Base-by-base conservation (phyloP, 2,329 filamentous ascomycete species). In the Mycocentrospora acerina region DNA sequence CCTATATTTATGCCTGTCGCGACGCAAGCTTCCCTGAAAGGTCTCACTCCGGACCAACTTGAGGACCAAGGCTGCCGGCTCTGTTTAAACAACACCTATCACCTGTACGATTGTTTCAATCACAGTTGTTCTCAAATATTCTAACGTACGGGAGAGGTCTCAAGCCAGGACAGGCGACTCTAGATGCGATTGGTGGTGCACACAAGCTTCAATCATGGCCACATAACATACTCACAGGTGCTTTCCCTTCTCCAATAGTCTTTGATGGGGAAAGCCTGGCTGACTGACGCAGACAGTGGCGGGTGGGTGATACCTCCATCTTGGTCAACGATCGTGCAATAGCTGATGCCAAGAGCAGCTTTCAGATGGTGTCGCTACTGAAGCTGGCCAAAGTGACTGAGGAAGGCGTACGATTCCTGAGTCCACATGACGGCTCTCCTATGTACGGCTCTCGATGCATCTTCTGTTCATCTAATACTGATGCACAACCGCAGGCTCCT, bases 1-100 rank as follows among this genome's bases (percentile, higher is more conserved):
- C 93, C 94, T 7, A 83, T 97, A 42, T 98, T 98, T 70, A 98
- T 98, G 93, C 93, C 93, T 12, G 93, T 98, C 29, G 93, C 93
- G 19, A 98, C 93, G 1, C 93, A 98, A 70, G 93, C 88, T 1
- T 95, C 91, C 0, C 77, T 98, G 26, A 98, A 98, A 66, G 93
- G 93, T 29, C 60, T 98, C 39, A 97, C 93, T 0, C 90, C 91
- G 1, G 85, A 91, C 51, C 93, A 98, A 62, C 76, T 98, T 2
- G 90, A 93, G 57, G 84, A 88, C 37, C 94, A 90, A 0, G 83
- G 88, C 29, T 98, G 94, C 61, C 82, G 87, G 42, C 73, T 98
- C 28, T 98, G 93, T 67, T 74, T 98, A 50, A 98, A 98, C 72
- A 98, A 98, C 70, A 98, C 93, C 10, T 98, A 98, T 63, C 93